Evolutionary conservation across 345 rosid genomes (phyloP).

Genomic region (Populus deltoides): DNA sequence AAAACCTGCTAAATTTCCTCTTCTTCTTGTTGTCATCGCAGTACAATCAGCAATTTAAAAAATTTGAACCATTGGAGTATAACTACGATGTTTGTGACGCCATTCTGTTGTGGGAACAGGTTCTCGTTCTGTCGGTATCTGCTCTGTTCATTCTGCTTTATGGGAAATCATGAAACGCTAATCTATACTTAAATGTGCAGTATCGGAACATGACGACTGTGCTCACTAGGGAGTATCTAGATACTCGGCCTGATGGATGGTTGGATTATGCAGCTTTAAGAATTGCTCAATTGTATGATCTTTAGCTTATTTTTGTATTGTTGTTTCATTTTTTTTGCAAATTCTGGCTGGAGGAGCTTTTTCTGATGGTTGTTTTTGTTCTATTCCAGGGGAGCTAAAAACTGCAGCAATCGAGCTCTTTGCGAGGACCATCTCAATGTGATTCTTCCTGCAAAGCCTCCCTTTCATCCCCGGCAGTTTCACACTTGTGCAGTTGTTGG

Average conservation of each 20-base stretch:
- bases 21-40: constrained; percentile 29
- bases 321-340: neutral
- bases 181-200: constrained; percentile 46
- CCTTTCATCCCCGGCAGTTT: constrained; percentile 80
- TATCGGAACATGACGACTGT: constrained; percentile 96
- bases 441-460: constrained; percentile 82
- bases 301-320: neutral
- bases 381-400: constrained; percentile 68
- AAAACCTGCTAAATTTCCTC: neutral
- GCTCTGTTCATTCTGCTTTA: too few species aligned
- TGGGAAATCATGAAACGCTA: neutral
- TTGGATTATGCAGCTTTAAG: constrained; percentile 88
- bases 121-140: constrained; percentile 12
- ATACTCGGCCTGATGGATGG: constrained; percentile 93
- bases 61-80: constrained; percentile 86
- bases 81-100: constrained; percentile 84
- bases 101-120: constrained; percentile 96
- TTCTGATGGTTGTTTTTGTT: neutral
- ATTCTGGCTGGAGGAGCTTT: too few species aligned
- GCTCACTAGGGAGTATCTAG: constrained; percentile 90
- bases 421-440: constrained; percentile 88
- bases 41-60: constrained; percentile 85
- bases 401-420: constrained; percentile 74
- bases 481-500: constrained; percentile 89
- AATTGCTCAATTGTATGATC: constrained; percentile 81